Evolutionary conservation across 345 rosid species (phyloP).

Genomic region (Salix suchowensis): DNA sequence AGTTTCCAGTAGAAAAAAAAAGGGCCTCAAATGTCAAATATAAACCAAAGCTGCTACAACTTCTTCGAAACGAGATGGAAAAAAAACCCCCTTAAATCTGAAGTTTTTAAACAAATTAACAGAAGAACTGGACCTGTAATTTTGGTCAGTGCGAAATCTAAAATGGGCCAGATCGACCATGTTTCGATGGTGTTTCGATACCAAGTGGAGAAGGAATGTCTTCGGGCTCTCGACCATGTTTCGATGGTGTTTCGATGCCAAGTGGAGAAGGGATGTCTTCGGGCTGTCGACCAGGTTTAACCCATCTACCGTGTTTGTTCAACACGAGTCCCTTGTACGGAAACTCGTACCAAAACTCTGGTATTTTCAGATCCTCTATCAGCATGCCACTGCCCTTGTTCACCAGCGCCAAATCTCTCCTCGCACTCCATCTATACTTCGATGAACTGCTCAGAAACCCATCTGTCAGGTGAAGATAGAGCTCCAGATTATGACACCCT

Average conservation of each 20-base stretch:
- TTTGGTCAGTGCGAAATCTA: background rate
- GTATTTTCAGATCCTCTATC: slow-evolving; percentile 48
- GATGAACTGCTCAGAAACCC: slow-evolving; percentile 43
- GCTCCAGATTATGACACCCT: slow-evolving; percentile 51
- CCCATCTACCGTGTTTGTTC: slow-evolving; percentile 67
- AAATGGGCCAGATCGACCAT: background rate
- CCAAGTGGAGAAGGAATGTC: slow-evolving; percentile 61
- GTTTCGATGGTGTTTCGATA: background rate
- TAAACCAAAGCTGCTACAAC: background rate
- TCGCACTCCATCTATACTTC: slow-evolving; percentile 44
- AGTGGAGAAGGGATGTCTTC: slow-evolving; percentile 75
- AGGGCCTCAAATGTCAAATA: background rate
- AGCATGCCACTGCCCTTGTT: slow-evolving; percentile 53
- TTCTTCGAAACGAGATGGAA: background rate
- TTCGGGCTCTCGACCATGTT: slow-evolving; percentile 43
- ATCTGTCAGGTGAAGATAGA: slow-evolving; percentile 56
- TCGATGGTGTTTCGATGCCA: background rate
- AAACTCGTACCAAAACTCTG: slow-evolving; percentile 51
- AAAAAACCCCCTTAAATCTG: background rate
- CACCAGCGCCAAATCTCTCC: slow-evolving; percentile 58
- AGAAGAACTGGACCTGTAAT: background rate
- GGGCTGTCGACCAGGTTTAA: slow-evolving; percentile 50
- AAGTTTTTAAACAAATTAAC: background rate
- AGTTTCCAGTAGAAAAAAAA: background rate
- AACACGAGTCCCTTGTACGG: slow-evolving; percentile 23